These are phyloP conservation scores for Apiospora sp. DNA, from an alignment of 2,329 filamentous ascomycete genomes.

Conservation along the genomic window DNA sequence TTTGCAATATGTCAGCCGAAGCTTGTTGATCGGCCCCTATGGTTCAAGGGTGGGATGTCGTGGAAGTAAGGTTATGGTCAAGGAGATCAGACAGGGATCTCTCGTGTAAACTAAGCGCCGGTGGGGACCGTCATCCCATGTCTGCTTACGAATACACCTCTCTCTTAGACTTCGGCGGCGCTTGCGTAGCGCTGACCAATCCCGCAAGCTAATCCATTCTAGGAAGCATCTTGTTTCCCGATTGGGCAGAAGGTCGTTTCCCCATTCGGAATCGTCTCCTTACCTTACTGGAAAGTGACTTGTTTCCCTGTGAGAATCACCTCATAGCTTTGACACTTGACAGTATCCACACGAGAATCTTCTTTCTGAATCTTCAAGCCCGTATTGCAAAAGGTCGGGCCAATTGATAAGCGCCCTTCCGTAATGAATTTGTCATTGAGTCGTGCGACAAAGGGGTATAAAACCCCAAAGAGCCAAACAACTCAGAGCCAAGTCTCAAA, in stretches of 20 bases:
- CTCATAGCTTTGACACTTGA: background rate
- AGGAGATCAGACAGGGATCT: background rate
- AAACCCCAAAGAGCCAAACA: background rate
- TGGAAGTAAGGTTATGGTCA: background rate
- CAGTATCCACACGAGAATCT: background rate
- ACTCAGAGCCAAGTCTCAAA: background rate
- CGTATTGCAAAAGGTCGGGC: too few relatives aligned
- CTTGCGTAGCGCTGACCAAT: background rate
- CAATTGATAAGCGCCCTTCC: background rate
- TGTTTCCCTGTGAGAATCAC: background rate
- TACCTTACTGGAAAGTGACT: background rate
- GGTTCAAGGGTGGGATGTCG: background rate
- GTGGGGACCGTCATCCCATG: background rate
- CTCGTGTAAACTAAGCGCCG: background rate
- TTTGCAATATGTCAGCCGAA: background rate
- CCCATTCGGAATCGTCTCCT: background rate
- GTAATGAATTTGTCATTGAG: background rate
- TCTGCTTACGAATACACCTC: background rate
- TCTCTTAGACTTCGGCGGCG: background rate
- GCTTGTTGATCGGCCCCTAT: background rate
- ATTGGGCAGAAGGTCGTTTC: background rate
- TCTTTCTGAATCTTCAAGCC: background rate
- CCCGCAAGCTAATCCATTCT: background rate
- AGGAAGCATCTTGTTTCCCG: background rate
- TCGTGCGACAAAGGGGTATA: background rate